Percentiles rank a stretch among this genome's conserved stretches.
Evolutionary conservation across 2,329 filamentous ascomycete genomes (phyloP).

Genomic region (Bipolaris cookei): DNA sequence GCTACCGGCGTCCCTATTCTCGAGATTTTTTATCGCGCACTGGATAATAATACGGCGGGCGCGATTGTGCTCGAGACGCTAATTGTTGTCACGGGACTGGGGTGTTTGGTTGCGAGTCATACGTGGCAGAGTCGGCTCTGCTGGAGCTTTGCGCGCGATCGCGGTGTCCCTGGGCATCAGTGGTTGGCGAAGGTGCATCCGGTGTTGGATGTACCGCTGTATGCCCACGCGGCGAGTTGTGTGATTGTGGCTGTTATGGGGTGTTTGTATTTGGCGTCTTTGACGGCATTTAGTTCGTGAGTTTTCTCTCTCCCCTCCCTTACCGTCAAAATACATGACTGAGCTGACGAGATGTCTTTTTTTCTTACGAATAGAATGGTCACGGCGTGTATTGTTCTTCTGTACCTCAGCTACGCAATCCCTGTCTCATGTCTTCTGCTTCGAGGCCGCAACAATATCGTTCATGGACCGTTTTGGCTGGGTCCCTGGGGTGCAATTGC

Average conservation of each 20-base stretch:
- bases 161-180: conserved; percentile 54
- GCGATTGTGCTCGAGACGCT: conserved; percentile 56
- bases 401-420: conserved; percentile 49
- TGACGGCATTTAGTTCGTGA: conserved; percentile 52
- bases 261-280: conserved; percentile 53
- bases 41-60: conserved; percentile 49
- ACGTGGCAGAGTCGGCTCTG: conserved; percentile 60
- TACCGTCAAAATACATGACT: no score
- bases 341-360: background rate
- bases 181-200: conserved; percentile 52
- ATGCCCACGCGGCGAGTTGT: conserved; percentile 53
- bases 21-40: conserved; percentile 55
- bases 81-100: conserved; percentile 57
- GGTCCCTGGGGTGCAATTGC: conserved; percentile 52
- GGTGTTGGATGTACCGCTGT: conserved; percentile 53
- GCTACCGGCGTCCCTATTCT: conserved; percentile 56
- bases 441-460: conserved; percentile 54
- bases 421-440: conserved; percentile 56
- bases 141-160: conserved; percentile 62
- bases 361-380: conserved; percentile 49
- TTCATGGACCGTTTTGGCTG: conserved; percentile 56
- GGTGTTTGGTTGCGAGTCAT: conserved; percentile 56
- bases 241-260: conserved; percentile 56
- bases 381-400: conserved; percentile 52
- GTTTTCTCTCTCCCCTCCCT: conserved; percentile 4